Evolutionary conservation across 495 filamentous ascomycete species (phyloP).

Genomic region (Xylaria bambusicola): DNA sequence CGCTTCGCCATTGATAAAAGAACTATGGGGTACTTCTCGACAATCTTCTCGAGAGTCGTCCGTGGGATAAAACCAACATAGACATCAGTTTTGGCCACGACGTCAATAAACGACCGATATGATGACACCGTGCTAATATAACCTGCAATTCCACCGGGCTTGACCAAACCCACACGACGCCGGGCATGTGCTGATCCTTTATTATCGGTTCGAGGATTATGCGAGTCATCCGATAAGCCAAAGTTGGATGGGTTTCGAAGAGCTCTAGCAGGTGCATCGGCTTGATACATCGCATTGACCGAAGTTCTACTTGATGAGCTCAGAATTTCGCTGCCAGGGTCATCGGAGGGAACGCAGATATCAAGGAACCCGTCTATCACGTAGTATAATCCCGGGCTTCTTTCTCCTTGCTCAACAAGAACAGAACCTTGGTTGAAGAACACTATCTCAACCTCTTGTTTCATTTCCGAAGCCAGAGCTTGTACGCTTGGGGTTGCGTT

Average conservation of each 20-base stretch:
- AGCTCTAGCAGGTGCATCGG: conserved; percentile 30
- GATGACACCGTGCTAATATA: conserved; percentile 93
- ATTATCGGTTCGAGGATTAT: conserved; percentile 16
- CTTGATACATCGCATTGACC: conserved; percentile 36
- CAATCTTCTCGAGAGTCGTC: conserved; percentile 83
- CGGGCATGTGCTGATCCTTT: conserved; percentile 34
- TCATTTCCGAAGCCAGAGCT: conserved; percentile 69
- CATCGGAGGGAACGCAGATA: conserved; percentile 60
- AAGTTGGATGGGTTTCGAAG: conserved; percentile 23
- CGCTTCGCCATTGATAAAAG: conserved; percentile 94
- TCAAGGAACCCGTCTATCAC: conserved; percentile 97
- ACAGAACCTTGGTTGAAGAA: conserved; percentile 94
- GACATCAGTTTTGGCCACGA: conserved; percentile 96
- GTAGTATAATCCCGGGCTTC: conserved; percentile 95
- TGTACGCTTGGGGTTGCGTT: conserved; percentile 45
- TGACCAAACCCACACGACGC: conserved; percentile 88
- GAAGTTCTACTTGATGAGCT: conserved; percentile 37
- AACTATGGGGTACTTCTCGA: conserved; percentile 89
- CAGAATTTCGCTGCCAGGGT: conserved; percentile 38
- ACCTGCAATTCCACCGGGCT: conserved; percentile 91
- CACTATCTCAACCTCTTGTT: conserved; percentile 94
- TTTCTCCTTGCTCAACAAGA: conserved; percentile 94
- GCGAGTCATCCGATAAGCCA: conserved; percentile 19
- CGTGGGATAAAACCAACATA: conserved; percentile 95
- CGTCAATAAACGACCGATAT: conserved; percentile 93